Percentiles rank a stretch among this genome's conserved stretches.
Conservation (phyloP, 345 rosid species). For the Populus tremula region DNA sequence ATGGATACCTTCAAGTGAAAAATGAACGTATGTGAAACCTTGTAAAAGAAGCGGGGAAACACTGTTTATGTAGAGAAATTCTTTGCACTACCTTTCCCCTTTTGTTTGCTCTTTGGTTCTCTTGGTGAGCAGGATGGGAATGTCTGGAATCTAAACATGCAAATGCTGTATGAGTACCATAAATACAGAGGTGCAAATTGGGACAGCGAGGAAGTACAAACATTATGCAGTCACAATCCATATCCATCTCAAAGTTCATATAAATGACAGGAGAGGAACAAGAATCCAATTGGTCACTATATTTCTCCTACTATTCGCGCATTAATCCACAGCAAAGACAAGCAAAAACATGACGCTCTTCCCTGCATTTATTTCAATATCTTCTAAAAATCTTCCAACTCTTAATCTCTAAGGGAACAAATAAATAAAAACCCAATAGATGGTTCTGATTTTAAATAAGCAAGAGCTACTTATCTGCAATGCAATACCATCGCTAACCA, state of each 20-base stretch:
- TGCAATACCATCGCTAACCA: not conserved
- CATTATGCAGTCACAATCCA: not conserved
- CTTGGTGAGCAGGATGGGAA: conserved; percentile 30
- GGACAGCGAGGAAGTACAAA: not conserved
- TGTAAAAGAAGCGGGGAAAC: conserved; percentile 1
- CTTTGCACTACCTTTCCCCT: conserved; percentile 65
- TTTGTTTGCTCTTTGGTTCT: conserved; percentile 39
- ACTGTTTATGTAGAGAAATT: not conserved
- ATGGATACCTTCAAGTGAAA: conserved; percentile 34
- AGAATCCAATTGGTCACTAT: not conserved
- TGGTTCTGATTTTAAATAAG: not conserved
- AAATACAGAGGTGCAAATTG: not conserved
- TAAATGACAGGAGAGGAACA: not conserved
- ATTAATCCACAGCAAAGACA: not conserved
- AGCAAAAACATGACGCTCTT: not conserved
- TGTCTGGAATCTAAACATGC: conserved; percentile 45
- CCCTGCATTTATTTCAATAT: not conserved
- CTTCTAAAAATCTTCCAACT: not conserved
- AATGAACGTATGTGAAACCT: conserved; percentile 12
- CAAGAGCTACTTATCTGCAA: not conserved
- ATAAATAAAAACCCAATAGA: not conserved
- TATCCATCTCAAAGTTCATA: conserved; percentile 3
- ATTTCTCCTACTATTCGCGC: not conserved
- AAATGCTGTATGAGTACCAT: conserved; percentile 1
- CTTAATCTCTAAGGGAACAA: conserved; percentile 4